Percentiles rank a stretch among this genome's conserved stretches.
Conservation (phyloP, 2,329 filamentous ascomycete species). For the Colletotrichum sp. region DNA sequence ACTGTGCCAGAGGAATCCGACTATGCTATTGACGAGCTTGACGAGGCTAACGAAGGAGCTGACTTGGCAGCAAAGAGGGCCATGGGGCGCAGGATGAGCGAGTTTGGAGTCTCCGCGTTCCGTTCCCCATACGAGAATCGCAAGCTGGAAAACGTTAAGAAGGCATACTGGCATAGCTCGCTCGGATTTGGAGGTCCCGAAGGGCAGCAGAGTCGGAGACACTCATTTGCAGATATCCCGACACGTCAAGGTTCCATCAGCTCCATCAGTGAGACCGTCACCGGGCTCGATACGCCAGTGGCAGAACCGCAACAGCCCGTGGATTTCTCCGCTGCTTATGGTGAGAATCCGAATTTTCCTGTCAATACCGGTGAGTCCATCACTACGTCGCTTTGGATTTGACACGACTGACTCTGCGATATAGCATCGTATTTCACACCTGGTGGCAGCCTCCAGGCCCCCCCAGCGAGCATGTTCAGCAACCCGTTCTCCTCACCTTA, state of each 20-base stretch:
- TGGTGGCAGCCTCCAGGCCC: constrained; percentile 29
- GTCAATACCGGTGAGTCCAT: constrained; percentile 43
- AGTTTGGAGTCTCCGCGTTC: constrained; percentile 52
- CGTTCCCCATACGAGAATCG: constrained; percentile 62
- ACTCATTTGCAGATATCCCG: constrained; percentile 77
- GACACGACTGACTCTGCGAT: constrained; percentile 27
- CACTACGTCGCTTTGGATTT: background rate
- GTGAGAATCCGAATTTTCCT: constrained; percentile 41
- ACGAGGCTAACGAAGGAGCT: constrained; percentile 63
- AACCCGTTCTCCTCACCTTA: constrained; percentile 54
- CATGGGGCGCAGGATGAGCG: constrained; percentile 60
- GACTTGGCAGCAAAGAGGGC: constrained; percentile 51
- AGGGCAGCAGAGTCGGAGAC: constrained; percentile 75
- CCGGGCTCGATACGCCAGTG: constrained; percentile 49
- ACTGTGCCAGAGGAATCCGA: constrained; percentile 70
- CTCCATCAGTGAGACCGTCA: constrained; percentile 58
- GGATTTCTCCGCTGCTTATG: constrained; percentile 45
- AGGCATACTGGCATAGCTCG: constrained; percentile 74
- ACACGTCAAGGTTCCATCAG: constrained; percentile 68
- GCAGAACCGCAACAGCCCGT: constrained; percentile 48
- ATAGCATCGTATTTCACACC: constrained; percentile 43
- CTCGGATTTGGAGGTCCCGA: constrained; percentile 70
- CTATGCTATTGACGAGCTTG: constrained; percentile 74
- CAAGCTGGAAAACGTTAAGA: constrained; percentile 69
- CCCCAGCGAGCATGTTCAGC: constrained; percentile 41